These are phyloP conservation scores for Salix arbutifolia DNA, from an alignment of 345 rosid species.

Conservation along the genomic window DNA sequence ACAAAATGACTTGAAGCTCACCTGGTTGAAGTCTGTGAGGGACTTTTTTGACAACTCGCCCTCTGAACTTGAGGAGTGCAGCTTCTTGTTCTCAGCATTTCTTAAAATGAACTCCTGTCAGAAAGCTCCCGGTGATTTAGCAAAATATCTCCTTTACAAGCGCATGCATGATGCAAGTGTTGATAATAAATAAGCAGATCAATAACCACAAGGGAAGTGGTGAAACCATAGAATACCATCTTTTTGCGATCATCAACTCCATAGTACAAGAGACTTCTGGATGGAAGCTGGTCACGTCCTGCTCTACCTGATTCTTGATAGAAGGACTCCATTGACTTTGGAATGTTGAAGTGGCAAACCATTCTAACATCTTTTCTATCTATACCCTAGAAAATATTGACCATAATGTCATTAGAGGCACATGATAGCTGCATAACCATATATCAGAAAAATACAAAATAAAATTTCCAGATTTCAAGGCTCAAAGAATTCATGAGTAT, in stretches of 20 bases:
- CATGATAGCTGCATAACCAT: not conserved
- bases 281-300: slow-evolving; percentile 89
- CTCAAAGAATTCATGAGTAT: slow-evolving; percentile 9
- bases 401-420: slow-evolving; percentile 18
- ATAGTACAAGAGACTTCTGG: slow-evolving; percentile 80
- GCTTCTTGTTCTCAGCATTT: slow-evolving; percentile 57
- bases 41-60: slow-evolving; percentile 47
- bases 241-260: slow-evolving; percentile 82
- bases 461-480: not conserved
- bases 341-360: slow-evolving; percentile 88
- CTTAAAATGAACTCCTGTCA: slow-evolving; percentile 78
- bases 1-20: slow-evolving; percentile 17
- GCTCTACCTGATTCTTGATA: slow-evolving; percentile 99
- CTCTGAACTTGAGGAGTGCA: slow-evolving; percentile 47
- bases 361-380: slow-evolving; percentile 92
- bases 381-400: slow-evolving; percentile 59
- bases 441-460: not conserved
- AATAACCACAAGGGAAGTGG: not conserved
- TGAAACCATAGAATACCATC: slow-evolving; percentile 49
- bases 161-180: not conserved
- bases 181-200: not conserved
- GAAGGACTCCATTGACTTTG: slow-evolving; percentile 96
- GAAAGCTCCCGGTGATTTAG: slow-evolving; percentile 17
- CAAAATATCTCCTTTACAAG: slow-evolving; percentile 3
- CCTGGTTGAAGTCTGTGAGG: slow-evolving; percentile 67